Percentiles rank a stretch among this genome's conserved stretches.
phyloP scores from a whole-genome alignment of 2,329 filamentous ascomycete species.

The Pestalotiopsis fici region DNA sequence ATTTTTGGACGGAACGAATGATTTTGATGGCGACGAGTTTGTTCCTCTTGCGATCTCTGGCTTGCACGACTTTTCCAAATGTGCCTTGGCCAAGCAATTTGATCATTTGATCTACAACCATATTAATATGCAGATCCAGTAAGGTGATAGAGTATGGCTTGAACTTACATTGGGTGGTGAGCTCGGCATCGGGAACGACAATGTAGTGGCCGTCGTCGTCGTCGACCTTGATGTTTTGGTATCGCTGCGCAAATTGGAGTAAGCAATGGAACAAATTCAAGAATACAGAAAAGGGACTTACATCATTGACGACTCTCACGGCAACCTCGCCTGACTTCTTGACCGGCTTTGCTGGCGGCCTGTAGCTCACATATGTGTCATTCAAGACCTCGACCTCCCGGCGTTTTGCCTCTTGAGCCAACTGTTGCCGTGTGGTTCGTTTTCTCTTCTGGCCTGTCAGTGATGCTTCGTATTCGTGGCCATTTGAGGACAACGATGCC shows the following conservation, averaged over 20 bases:
- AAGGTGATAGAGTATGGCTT: neutral
- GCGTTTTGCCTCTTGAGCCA: conserved; percentile 79
- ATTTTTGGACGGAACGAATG: conserved; percentile 97
- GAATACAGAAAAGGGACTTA: conserved; percentile 41
- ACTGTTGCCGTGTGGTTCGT: conserved; percentile 69
- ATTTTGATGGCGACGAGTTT: conserved; percentile 93
- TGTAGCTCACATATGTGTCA: conserved; percentile 76
- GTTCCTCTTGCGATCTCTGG: conserved; percentile 75
- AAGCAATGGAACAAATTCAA: neutral
- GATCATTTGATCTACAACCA: conserved; percentile 73
- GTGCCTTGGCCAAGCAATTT: conserved; percentile 94
- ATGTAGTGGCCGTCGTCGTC: conserved; percentile 98
- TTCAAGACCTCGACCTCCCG: conserved; percentile 71
- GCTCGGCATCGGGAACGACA: conserved; percentile 79
- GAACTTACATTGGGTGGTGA: conserved; percentile 86
- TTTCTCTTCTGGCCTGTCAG: conserved; percentile 87
- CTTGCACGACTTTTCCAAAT: conserved; percentile 97
- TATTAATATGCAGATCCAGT: conserved; percentile 16
- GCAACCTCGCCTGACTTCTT: conserved; percentile 85
- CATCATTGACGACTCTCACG: conserved; percentile 63
- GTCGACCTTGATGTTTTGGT: conserved; percentile 75
- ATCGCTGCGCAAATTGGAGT: conserved; percentile 19
- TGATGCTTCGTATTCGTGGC: conserved; percentile 66
- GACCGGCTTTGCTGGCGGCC: conserved; percentile 83
- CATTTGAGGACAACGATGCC: conserved; percentile 65